Conservation (phyloP, 495 filamentous ascomycete genomes). For the Amphirosellinia nigrospora region DNA sequence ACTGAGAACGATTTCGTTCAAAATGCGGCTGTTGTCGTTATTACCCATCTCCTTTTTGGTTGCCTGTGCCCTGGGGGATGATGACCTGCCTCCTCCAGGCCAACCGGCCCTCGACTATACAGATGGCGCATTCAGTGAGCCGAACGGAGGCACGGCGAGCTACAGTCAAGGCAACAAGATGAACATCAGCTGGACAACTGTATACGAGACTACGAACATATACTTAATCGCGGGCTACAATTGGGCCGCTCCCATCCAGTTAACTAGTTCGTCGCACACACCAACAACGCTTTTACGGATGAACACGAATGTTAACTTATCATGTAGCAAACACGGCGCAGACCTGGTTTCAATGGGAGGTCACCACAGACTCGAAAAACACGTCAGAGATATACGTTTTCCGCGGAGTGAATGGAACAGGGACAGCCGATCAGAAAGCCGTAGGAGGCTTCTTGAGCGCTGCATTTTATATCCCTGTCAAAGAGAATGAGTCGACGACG, state of each 20-base stretch:
- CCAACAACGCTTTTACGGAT: background rate
- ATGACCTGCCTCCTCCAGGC: constrained; percentile 31
- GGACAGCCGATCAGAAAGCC: constrained; percentile 26
- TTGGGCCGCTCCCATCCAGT: constrained; percentile 26
- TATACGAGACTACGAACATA: constrained; percentile 37
- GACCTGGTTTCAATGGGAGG: constrained; percentile 33
- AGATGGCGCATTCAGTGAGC: constrained; percentile 32
- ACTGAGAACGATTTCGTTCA: background rate
- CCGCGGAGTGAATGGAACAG: constrained; percentile 29
- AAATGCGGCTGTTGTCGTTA: constrained; percentile 32
- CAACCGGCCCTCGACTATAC: constrained; percentile 28
- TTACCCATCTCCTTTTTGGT: constrained; percentile 27
- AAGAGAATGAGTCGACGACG: constrained; percentile 9
- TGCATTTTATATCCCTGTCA: constrained; percentile 31
- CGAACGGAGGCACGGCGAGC: constrained; percentile 27
- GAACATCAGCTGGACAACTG: constrained; percentile 37
- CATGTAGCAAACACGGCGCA: constrained; percentile 30
- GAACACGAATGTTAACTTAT: background rate
- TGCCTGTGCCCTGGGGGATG: constrained; percentile 25
- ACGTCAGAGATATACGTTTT: constrained; percentile 36
- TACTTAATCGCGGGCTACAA: constrained; percentile 33
- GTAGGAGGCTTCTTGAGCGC: constrained; percentile 34
- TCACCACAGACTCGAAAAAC: constrained; percentile 32
- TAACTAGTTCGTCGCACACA: constrained; percentile 29
- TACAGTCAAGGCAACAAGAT: constrained; percentile 29